Base-by-base conservation (phyloP, 768 basidiomycete genomes). In the Suillus fuscotomentosus region DNA sequence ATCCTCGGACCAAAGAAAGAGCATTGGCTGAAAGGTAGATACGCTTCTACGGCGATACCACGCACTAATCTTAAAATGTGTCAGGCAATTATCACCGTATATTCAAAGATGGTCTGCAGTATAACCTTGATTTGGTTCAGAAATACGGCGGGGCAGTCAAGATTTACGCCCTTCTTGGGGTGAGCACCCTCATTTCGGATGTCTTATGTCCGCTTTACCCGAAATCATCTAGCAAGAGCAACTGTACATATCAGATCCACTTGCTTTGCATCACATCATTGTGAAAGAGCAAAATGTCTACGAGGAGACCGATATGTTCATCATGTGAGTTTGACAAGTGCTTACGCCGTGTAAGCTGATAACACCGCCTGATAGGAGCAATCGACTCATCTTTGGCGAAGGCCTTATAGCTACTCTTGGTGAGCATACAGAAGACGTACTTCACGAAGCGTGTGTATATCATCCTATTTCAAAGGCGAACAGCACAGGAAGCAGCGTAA, bases 321-420 rank as follows among this genome's bases (percentile, higher is more conserved):
- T 78, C 65, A 67, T 69, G 77, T 76, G 60, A 43, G 70, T 60
- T 22, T 43, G 15, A 34, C 41, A 55, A 31, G 57, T 31, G 20
- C 34, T n/a, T 54, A 7, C n/a, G 14, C 36, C 42, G 22, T 9
- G 41, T 24, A 31, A 42, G 20, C 36, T 59, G 36, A 64, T 63
- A 0, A 15, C 13, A 36, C 9, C 13, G 10, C 36, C 17, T 36
- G 14, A 53, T 38, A 75, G 73, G 63, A 71, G 65, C 31, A 75
- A 75, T 62, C 63, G 67, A 51, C 43, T 78, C 13, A 74, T 77
- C 54, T 81, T 81, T 41, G 80, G 80, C 20, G 67, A 71, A 15
- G 77, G 79, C 41, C 72, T 81, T 3, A 71, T 78, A 22, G 74
- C 76, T 0, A 80, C 80, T 31, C 71, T 78, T 4, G 78, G 78